These are phyloP conservation scores for Eucalyptus rudis DNA, from an alignment of 345 rosid species.

Conservation along the genomic window DNA sequence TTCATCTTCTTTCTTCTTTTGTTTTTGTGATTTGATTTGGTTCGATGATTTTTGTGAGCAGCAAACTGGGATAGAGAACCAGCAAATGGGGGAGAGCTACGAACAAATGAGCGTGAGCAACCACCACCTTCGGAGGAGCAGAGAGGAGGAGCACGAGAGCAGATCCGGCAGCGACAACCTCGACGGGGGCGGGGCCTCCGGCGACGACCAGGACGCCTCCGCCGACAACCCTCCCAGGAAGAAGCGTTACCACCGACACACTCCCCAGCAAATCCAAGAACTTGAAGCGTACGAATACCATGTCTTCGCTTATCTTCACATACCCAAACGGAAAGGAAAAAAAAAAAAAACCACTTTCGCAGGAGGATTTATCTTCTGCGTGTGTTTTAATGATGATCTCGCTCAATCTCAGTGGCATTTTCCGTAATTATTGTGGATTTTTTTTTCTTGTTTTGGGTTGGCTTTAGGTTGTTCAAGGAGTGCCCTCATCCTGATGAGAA, in stretches of 20 bases:
- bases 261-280: conserved; percentile 99
- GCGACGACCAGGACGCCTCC: conserved; percentile 87
- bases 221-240: conserved; percentile 70
- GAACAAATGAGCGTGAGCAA: conserved; percentile 8
- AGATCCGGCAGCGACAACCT: conserved; percentile 99
- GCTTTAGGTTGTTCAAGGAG: conserved; percentile 62
- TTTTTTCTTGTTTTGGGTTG: not conserved
- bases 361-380: not conserved
- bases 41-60: not conserved
- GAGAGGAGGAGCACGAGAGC: conserved; percentile 60
- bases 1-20: not conserved
- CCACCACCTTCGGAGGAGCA: conserved; percentile 17
- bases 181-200: conserved; percentile 72
- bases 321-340: not conserved
- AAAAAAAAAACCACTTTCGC: not conserved
- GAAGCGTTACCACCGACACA: conserved; percentile 99
- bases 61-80: conserved; percentile 28
- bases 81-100: conserved; percentile 14
- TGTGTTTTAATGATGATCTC: not conserved
- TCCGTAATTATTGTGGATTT: not conserved
- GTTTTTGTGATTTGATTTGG: not conserved
- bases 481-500: conserved; percentile 98
- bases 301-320: not conserved
- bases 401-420: not conserved
- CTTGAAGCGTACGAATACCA: conserved; percentile 71